phyloP scores from a whole-genome alignment of 169 alveolate genomes.

The Plasmodium chabaudi region DNA sequence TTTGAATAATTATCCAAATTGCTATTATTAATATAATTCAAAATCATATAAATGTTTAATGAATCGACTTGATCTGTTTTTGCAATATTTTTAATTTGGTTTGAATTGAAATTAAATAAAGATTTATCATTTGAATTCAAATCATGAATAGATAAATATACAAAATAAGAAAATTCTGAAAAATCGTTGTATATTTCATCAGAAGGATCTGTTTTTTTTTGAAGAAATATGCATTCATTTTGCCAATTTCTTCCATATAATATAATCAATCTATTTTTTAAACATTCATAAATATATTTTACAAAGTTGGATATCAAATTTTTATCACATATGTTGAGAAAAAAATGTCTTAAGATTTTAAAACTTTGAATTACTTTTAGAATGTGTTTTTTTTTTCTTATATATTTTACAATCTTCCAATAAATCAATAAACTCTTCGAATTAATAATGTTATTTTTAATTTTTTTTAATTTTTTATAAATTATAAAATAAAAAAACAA shows the following conservation, averaged over 20 bases:
- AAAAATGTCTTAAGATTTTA: conserved; percentile 37
- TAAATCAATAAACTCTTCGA: conserved; percentile 3
- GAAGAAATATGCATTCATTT: conserved; percentile 20
- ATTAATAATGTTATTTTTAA: conserved; percentile 34
- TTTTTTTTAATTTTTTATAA: conserved; percentile 37
- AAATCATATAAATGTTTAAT: conserved; percentile 34
- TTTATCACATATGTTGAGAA: conserved; percentile 49
- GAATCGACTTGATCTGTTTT: conserved; percentile 6
- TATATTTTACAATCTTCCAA: conserved; percentile 9
- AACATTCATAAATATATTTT: conserved; percentile 11
- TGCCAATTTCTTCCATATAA: conserved; percentile 17
- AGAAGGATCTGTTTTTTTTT: conserved; percentile 16
- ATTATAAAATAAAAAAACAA: conserved; percentile 55
- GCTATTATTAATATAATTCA: conserved; percentile 20
- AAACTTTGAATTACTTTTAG: conserved; percentile 3
- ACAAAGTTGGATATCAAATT: conserved; percentile 11
- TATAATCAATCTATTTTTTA: conserved; percentile 11
- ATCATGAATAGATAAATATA: conserved; percentile 48
- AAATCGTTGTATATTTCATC: no score
- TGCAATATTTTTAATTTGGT: conserved; percentile 24
- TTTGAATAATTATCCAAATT: conserved; percentile 22
- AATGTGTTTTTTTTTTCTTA: conserved; percentile 4
- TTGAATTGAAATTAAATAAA: conserved; percentile 1
- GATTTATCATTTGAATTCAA: not conserved
- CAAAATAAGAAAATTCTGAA: conserved; percentile 46